Evolutionary conservation across 140 eudicot genomes (phyloP).

Genomic region (Oenanthe javanica): DNA sequence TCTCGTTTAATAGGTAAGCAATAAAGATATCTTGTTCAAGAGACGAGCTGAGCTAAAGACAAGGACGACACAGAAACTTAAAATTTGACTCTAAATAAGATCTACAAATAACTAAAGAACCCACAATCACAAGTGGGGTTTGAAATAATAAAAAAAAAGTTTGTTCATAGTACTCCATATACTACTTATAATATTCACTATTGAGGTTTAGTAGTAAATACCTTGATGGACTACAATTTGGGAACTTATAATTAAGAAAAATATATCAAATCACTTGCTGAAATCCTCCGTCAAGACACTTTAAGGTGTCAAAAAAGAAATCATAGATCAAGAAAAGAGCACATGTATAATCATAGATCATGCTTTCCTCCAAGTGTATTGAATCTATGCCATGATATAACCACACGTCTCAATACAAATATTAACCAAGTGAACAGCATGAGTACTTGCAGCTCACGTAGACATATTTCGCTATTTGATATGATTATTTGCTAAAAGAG

Average conservation of each 20-base stretch:
- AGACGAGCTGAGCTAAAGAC: not conserved
- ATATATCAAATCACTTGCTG: not conserved
- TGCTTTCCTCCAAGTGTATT: no score
- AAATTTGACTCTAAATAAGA: not conserved
- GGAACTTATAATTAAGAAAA: not conserved
- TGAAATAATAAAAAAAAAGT: no score
- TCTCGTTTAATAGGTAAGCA: not conserved
- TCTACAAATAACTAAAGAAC: no score
- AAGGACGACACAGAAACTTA: not conserved
- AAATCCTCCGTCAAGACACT: not conserved
- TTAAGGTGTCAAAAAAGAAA: not conserved
- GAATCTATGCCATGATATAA: no score
- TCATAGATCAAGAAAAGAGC: no score
- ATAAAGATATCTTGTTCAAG: not conserved
- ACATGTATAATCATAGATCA: no score
- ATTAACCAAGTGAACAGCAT: not conserved
- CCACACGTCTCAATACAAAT: not conserved
- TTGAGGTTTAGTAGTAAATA: not conserved
- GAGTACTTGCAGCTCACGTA: not conserved
- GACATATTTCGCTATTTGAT: not conserved
- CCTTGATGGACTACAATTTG: not conserved
- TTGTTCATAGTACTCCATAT: not conserved
- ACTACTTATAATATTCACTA: not conserved
- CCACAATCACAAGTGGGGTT: not conserved
- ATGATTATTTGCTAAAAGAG: not conserved